phyloP scores from a whole-genome alignment of 805 yeast genomes.

The Ogataea methanolica region DNA sequence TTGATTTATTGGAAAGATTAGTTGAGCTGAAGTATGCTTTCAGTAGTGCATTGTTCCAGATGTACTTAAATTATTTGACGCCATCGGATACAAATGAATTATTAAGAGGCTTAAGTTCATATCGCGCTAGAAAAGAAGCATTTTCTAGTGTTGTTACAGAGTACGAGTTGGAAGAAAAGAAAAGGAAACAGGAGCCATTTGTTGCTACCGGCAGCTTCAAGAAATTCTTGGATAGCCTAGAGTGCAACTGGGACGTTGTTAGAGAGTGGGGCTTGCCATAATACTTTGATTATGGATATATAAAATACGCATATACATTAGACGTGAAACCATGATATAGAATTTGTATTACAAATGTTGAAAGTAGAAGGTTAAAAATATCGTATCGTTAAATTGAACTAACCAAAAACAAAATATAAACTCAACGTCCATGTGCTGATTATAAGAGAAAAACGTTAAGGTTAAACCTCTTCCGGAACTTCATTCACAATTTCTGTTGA shows the following conservation, averaged over 20 bases:
- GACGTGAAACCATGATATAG: no score
- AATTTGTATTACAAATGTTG: no score
- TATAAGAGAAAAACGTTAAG: no score
- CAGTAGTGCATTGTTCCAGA: conserved; percentile 14
- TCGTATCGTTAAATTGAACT: no score
- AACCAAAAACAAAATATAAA: no score
- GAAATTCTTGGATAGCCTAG: conserved; percentile 18
- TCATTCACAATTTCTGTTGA: no score
- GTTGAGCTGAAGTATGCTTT: conserved; percentile 35
- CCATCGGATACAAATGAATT: conserved; percentile 19
- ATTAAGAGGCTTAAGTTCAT: conserved; percentile 16
- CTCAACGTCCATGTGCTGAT: no score
- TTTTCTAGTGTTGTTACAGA: conserved; percentile 20
- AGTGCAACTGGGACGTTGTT: conserved; percentile 28
- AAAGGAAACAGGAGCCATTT: conserved; percentile 4
- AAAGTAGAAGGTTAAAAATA: no score
- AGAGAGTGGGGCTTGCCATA: conserved; percentile 29
- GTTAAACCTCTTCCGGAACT: no score
- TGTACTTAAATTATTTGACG: conserved; percentile 16
- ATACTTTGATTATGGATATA: not conserved
- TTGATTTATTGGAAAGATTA: conserved; percentile 47
- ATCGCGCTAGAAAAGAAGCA: conserved; percentile 11
- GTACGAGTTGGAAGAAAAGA: conserved; percentile 16
- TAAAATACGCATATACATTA: no score
- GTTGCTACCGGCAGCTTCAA: conserved; percentile 17